Percentiles rank a stretch among this genome's conserved stretches.
These are phyloP conservation scores for Odontarrhena argentea DNA, from an alignment of 345 rosid species.

Conservation along the genomic window DNA sequence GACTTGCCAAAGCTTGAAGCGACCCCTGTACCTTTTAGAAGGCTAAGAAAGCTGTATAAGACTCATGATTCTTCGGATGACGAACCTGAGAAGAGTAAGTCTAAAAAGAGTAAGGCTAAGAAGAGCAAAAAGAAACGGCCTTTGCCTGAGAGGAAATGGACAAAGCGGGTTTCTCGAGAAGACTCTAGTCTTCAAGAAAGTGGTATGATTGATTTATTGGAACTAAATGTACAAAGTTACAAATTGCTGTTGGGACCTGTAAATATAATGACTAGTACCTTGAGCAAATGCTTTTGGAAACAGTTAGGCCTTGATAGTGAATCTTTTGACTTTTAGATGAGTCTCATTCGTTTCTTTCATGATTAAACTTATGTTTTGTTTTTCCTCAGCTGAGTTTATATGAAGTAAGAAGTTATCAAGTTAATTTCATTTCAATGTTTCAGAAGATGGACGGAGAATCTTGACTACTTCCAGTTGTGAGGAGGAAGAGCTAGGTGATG, in stretches of 20 bases:
- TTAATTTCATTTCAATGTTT: conserved; percentile 33
- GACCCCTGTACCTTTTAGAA: conserved; percentile 70
- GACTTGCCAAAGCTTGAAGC: conserved; percentile 82
- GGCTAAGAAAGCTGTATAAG: conserved; percentile 60
- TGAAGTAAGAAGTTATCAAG: conserved; percentile 23
- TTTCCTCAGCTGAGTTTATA: conserved; percentile 14
- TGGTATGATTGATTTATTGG: conserved; percentile 50
- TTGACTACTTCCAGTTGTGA: conserved; percentile 51
- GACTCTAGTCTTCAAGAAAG: conserved; percentile 51
- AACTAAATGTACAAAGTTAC: conserved; percentile 5
- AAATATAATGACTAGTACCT: conserved; percentile 9
- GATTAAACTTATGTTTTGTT: conserved; percentile 14
- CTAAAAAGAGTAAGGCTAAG: conserved; percentile 40
- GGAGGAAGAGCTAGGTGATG: conserved; percentile 64
- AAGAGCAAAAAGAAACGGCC: conserved; percentile 70
- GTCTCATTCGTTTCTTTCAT: conserved; percentile 7
- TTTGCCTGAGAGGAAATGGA: conserved; percentile 86
- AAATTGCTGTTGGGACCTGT: conserved; percentile 1
- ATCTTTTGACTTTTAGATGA: conserved; percentile 8
- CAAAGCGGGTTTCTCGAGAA: conserved; percentile 63
- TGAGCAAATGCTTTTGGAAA: not conserved
- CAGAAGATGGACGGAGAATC: conserved; percentile 49
- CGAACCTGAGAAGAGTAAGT: conserved; percentile 50
- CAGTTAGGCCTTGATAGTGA: conserved; percentile 3
- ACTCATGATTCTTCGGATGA: conserved; percentile 48